phyloP scores from a whole-genome alignment of 78 protist species.

The Dictyostelium purpureum region DNA sequence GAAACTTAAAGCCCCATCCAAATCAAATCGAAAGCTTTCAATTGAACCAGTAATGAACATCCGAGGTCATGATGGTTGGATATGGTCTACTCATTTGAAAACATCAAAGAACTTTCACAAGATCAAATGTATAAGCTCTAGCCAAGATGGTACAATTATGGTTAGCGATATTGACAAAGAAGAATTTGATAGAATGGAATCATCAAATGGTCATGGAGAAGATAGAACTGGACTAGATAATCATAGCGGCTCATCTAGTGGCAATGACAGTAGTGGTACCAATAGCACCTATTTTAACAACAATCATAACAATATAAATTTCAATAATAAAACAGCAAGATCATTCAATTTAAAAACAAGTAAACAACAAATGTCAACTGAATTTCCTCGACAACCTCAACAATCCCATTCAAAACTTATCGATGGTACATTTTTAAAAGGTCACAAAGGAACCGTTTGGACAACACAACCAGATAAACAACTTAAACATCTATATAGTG shows the following conservation, averaged over 20 bases:
- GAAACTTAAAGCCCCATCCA: not conserved
- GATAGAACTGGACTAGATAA: no score
- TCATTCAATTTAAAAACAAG: not conserved
- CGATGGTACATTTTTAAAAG: constrained; percentile 7
- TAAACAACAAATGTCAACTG: not conserved
- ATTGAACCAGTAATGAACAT: not conserved
- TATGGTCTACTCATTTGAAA: constrained; percentile 20
- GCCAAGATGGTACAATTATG: constrained; percentile 40
- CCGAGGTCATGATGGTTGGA: constrained; percentile 28
- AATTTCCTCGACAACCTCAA: not conserved
- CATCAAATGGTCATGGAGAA: no score
- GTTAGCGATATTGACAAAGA: not conserved
- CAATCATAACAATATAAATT: not conserved
- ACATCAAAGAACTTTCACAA: not conserved
- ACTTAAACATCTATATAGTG: not conserved
- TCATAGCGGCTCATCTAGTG: not conserved
- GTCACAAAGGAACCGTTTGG: constrained; percentile 50
- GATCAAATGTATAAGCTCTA: not conserved
- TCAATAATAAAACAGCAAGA: not conserved
- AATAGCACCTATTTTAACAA: not conserved
- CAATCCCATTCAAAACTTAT: not conserved
- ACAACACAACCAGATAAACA: not conserved
- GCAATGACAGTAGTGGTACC: no score
- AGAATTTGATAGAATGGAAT: no score
- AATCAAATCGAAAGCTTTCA: not conserved